Conservation (phyloP, 2,329 filamentous ascomycete species). For the Monosporascus sp. region DNA sequence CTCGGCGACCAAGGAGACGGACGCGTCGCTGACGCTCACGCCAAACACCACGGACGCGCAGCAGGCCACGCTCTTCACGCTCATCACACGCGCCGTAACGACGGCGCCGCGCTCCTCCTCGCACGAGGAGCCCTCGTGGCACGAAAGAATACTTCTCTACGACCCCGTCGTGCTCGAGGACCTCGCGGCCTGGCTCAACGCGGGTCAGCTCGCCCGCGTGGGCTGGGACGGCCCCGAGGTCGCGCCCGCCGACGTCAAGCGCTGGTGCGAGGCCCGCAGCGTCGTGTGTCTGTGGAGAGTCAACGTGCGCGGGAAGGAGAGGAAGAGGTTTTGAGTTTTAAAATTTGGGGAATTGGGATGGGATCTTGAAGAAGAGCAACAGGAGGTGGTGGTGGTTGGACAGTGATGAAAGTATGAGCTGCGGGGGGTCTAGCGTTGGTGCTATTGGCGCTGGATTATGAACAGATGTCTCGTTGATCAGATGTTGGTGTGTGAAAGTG, state of each 20-base stretch:
- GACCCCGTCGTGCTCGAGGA: conserved; percentile 89
- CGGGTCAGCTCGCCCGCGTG: conserved; percentile 56
- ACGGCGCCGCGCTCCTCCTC: conserved; percentile 45
- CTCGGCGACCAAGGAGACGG: conserved; percentile 36
- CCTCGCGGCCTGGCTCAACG: conserved; percentile 76
- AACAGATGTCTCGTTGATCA: too few species aligned
- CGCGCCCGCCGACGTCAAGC: conserved; percentile 63
- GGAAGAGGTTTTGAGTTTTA: conserved; percentile 40
- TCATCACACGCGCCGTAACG: conserved; percentile 52
- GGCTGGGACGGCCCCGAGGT: conserved; percentile 61
- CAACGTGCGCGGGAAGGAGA: conserved; percentile 45
- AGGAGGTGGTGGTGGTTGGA: not conserved
- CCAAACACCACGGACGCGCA: conserved; percentile 30
- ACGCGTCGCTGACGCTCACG: conserved; percentile 39
- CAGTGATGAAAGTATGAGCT: too few species aligned
- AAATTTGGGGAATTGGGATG: not conserved
- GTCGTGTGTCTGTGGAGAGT: conserved; percentile 76
- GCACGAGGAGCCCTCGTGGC: conserved; percentile 60
- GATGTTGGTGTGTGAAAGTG: too few species aligned
- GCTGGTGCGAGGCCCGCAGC: conserved; percentile 84
- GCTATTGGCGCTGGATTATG: too few species aligned
- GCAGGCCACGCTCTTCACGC: conserved; percentile 41
- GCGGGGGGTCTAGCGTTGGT: too few species aligned
- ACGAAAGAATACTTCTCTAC: conserved; percentile 91
- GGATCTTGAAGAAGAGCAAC: not conserved